A percentile compares a stretch with the other conserved stretches of the same genome.
phyloP scores from a whole-genome alignment of 2,329 filamentous ascomycete species.

The Monosporascus ibericus region DNA sequence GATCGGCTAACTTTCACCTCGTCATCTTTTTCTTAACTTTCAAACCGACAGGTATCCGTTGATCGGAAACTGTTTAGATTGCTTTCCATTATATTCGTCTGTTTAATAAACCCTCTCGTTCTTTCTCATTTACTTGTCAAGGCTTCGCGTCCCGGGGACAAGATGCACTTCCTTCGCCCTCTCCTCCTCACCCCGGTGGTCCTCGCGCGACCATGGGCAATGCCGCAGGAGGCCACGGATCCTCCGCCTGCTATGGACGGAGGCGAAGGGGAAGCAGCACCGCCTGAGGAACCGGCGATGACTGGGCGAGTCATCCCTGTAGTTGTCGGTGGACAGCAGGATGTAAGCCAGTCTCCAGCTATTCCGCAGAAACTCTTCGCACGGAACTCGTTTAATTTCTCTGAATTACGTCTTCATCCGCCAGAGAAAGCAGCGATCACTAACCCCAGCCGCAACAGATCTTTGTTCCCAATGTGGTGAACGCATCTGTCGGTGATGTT shows the following conservation, averaged over 20 bases:
- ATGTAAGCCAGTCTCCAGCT: constrained; percentile 5
- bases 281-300: background rate
- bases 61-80: background rate
- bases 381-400: no score
- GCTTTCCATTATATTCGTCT: background rate
- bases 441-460: background rate
- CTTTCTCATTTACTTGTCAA: background rate
- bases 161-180: background rate
- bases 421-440: no score
- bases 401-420: no score
- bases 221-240: background rate
- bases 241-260: background rate
- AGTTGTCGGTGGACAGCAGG: constrained; percentile 31
- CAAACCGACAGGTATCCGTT: background rate
- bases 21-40: no score
- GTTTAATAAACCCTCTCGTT: background rate
- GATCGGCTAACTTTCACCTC: no score
- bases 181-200: background rate
- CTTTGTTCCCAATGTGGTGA: constrained; percentile 31
- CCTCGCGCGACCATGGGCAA: background rate
- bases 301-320: constrained; percentile 26
- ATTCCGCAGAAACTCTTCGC: no score
- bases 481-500: constrained; percentile 30
- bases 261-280: background rate
- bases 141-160: background rate